phyloP scores from a whole-genome alignment of 495 filamentous ascomycete species.

The Opeltia flavorubescens region DNA sequence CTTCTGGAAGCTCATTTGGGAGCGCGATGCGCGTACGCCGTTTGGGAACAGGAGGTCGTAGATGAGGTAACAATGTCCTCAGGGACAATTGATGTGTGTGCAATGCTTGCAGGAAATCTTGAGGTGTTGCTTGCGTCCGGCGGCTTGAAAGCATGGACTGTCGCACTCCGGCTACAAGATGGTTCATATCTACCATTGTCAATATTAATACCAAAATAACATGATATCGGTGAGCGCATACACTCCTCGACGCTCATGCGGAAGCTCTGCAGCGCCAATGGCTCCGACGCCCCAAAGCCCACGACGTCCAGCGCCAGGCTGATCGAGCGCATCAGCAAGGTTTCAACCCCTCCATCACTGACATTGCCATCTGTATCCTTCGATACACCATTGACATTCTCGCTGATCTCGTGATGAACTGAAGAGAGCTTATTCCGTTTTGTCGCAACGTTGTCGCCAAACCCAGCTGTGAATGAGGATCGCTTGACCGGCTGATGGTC shows the following conservation, averaged over 20 bases:
- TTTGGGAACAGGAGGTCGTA: conserved; percentile 24
- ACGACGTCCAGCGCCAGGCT: conserved; percentile 34
- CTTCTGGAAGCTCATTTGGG: conserved; percentile 32
- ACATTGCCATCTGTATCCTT: conserved; percentile 25
- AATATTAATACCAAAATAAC: conserved; percentile 1
- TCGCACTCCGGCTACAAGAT: conserved; percentile 39
- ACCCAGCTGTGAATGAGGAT: conserved; percentile 20
- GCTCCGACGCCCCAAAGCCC: conserved; percentile 45
- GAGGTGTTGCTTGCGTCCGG: conserved; percentile 46
- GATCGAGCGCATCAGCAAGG: conserved; percentile 43
- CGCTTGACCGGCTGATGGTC: conserved; percentile 27
- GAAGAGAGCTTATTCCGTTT: conserved; percentile 32
- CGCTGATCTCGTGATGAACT: conserved; percentile 29
- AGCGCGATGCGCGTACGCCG: conserved; percentile 25
- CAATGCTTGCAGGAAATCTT: conserved; percentile 57
- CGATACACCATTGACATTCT: conserved; percentile 16
- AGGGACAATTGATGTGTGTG: conserved; percentile 23
- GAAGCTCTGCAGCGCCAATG: conserved; percentile 44
- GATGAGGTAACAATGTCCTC: conserved; percentile 24
- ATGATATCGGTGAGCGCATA: conserved; percentile 24
- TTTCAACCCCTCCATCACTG: conserved; percentile 32
- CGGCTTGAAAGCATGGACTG: conserved; percentile 48
- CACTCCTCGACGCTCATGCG: conserved; percentile 46
- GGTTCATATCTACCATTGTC: conserved; percentile 36
- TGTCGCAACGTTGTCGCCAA: conserved; percentile 22